Percentiles rank a stretch among this genome's conserved stretches.
These are phyloP conservation scores for Hippophae gyantsensis DNA, from an alignment of 306 rosid species.

Conservation along the genomic window DNA sequence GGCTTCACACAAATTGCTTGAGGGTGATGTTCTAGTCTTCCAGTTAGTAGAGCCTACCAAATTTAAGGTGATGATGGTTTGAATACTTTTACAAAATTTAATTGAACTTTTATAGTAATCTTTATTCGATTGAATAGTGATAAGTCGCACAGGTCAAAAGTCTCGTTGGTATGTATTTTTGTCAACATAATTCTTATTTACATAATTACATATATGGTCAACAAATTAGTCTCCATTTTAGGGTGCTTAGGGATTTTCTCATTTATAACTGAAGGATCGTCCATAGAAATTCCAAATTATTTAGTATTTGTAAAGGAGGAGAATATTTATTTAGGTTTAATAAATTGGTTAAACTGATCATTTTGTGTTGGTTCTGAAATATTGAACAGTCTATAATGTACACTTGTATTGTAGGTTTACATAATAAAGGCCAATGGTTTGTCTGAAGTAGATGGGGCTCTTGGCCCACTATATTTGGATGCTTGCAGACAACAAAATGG, in stretches of 20 bases:
- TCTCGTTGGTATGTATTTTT: no score
- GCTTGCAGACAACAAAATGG: conserved; percentile 28
- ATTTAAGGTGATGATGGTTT: conserved; percentile 52
- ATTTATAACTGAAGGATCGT: no score
- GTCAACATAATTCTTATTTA: no score
- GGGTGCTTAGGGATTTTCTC: no score
- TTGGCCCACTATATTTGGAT: conserved; percentile 36
- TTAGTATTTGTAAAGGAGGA: no score
- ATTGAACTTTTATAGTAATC: background rate
- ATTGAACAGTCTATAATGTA: background rate
- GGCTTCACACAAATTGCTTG: conserved; percentile 63
- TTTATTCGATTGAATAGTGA: background rate
- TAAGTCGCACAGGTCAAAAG: no score
- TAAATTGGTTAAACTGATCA: background rate
- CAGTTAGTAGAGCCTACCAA: conserved; percentile 73
- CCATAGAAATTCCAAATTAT: no score
- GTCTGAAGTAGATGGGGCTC: conserved; percentile 55
- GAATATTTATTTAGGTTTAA: no score
- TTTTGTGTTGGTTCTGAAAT: background rate
- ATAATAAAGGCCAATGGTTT: conserved; percentile 44
- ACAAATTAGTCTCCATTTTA: no score
- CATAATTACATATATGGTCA: no score
- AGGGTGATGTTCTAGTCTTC: conserved; percentile 82
- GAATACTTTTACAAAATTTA: background rate
- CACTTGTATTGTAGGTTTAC: conserved; percentile 41